phyloP scores from a whole-genome alignment of 2,329 filamentous ascomycete species.

The Scedosporium minutisporum region DNA sequence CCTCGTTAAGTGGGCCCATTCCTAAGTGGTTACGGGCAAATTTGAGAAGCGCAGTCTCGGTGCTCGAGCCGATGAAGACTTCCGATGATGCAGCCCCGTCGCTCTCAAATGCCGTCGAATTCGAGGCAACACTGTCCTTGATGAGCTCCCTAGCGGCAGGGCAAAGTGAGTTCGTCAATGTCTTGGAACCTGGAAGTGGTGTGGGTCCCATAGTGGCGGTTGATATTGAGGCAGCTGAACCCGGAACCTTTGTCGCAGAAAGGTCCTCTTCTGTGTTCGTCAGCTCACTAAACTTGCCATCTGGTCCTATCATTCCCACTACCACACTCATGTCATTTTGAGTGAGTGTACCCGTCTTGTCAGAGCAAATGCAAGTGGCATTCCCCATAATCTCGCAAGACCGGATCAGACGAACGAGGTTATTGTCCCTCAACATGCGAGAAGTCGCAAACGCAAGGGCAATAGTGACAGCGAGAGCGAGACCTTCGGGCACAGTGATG shows the following conservation, averaged over 20 bases:
- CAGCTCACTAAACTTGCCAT: conserved; percentile 26
- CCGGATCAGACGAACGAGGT: conserved; percentile 47
- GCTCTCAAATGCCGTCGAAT: conserved; percentile 46
- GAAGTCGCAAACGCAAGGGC: conserved; percentile 54
- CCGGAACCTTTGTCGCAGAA: neutral
- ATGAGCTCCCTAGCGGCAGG: conserved; percentile 25
- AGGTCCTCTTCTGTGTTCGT: neutral
- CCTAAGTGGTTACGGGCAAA: conserved; percentile 40
- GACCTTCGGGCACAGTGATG: conserved; percentile 50
- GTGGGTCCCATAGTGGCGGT: neutral
- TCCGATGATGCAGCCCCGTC: conserved; percentile 22
- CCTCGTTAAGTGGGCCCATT: conserved; percentile 33
- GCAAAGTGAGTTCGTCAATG: conserved; percentile 18
- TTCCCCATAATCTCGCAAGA: conserved; percentile 58
- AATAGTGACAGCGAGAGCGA: conserved; percentile 51
- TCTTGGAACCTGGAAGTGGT: neutral
- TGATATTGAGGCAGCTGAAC: neutral
- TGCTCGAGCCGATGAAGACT: conserved; percentile 43
- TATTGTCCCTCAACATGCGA: conserved; percentile 54
- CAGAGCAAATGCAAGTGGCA: conserved; percentile 53
- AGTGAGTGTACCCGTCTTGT: conserved; percentile 57
- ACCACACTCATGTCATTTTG: conserved; percentile 56
- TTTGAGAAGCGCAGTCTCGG: conserved; percentile 42
- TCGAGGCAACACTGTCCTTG: conserved; percentile 31
- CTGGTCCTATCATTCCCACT: conserved; percentile 40